phyloP scores from a whole-genome alignment of 208 protist species.

The Crithidia expoeki region DNA sequence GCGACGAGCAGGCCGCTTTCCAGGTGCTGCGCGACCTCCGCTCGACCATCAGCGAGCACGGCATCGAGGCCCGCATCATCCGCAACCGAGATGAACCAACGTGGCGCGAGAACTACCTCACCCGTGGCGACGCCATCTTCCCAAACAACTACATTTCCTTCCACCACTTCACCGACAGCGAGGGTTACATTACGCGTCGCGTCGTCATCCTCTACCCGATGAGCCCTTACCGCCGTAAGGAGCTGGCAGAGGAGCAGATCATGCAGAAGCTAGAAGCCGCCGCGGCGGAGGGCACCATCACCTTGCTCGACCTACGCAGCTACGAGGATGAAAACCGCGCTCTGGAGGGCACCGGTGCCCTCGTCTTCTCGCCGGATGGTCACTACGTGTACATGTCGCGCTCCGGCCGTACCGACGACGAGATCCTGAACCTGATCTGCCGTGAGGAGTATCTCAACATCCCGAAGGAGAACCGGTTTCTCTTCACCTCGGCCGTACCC shows the following conservation, averaged over 20 bases:
- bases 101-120: slow-evolving; percentile 37
- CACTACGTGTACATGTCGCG: slow-evolving; percentile 83
- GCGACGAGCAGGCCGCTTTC: slow-evolving; percentile 38
- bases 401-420: slow-evolving; percentile 69
- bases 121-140: slow-evolving; percentile 64
- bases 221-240: slow-evolving; percentile 65
- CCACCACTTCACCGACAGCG: slow-evolving; percentile 75
- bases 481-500: slow-evolving; percentile 52
- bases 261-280: slow-evolving; percentile 49
- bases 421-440: slow-evolving; percentile 70
- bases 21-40: slow-evolving; percentile 37
- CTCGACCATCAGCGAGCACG: slow-evolving; percentile 30
- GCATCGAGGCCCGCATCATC: slow-evolving; percentile 37
- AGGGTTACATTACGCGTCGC: slow-evolving; percentile 61
- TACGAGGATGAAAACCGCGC: slow-evolving; percentile 55
- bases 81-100: slow-evolving; percentile 38
- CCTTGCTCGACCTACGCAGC: slow-evolving; percentile 71
- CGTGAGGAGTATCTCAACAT: slow-evolving; percentile 74
- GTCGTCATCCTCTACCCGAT: slow-evolving; percentile 85
- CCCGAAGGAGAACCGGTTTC: slow-evolving; percentile 74
- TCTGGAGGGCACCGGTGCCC: slow-evolving; percentile 72
- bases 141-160: slow-evolving; percentile 75
- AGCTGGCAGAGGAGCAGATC: slow-evolving; percentile 62
- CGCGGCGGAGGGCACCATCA: slow-evolving; percentile 41
- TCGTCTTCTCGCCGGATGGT: slow-evolving; percentile 73